phyloP scores from a whole-genome alignment of 75 land plant genomes.

The Azolla pinnata region DNA sequence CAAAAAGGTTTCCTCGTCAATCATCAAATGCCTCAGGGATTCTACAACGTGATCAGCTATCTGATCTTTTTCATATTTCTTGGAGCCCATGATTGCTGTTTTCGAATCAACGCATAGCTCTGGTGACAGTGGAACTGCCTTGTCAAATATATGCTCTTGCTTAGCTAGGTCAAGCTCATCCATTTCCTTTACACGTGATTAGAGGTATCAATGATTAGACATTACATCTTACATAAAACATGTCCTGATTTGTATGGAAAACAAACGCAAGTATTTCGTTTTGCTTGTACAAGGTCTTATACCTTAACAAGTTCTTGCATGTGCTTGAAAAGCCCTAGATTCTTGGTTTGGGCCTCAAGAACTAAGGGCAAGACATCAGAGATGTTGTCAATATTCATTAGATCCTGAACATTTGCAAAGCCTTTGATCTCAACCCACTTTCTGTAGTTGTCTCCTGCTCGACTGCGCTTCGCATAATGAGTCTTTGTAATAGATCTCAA shows the following conservation, averaged over 20 bases:
- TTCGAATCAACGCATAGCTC: not conserved
- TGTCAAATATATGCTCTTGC: slow-evolving; percentile 8
- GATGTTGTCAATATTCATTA: not conserved
- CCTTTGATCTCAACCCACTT: slow-evolving; percentile 8
- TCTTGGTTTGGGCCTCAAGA: not conserved
- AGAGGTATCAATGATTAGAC: too few species aligned
- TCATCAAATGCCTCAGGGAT: slow-evolving; percentile 1
- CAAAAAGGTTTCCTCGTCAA: slow-evolving; percentile 3
- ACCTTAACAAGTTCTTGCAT: not conserved
- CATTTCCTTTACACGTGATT: slow-evolving; percentile 6
- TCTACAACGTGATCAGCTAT: not conserved
- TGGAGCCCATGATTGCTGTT: not conserved
- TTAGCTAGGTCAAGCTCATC: not conserved
- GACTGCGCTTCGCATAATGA: not conserved
- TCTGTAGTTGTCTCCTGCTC: slow-evolving; percentile 3
- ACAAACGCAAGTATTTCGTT: too few species aligned
- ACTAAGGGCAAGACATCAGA: not conserved
- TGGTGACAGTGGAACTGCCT: not conserved
- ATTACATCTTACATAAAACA: not conserved
- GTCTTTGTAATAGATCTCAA: not conserved
- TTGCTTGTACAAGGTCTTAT: not conserved
- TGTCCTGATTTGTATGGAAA: not conserved
- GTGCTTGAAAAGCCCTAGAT: not conserved
- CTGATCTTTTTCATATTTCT: slow-evolving; percentile 3
- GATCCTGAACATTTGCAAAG: slow-evolving; percentile 6